A percentile compares a stretch with the other conserved stretches of the same genome.
Conservation (phyloP, 2,329 filamentous ascomycete genomes). For the Graphilbum fragrans region DNA sequence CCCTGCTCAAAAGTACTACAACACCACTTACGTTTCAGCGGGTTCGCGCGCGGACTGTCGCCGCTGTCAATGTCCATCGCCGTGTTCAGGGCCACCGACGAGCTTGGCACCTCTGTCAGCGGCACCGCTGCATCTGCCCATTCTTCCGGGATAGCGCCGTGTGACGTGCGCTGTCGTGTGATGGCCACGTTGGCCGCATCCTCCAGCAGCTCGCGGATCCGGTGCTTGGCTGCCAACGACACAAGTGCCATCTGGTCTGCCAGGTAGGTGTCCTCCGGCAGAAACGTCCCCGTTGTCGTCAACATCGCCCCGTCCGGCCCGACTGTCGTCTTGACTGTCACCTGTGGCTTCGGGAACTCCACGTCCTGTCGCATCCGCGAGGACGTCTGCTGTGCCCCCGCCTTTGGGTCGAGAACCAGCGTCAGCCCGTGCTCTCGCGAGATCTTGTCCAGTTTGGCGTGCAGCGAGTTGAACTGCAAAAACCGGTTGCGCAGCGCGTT, state of each 20-base stretch:
- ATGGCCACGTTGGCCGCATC: constrained; percentile 61
- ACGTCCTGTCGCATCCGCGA: constrained; percentile 36
- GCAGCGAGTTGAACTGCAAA: constrained; percentile 49
- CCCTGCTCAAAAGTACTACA: not conserved
- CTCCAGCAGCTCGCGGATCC: constrained; percentile 62
- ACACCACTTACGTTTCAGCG: constrained; percentile 46
- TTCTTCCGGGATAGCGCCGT: constrained; percentile 66
- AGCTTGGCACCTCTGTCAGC: constrained; percentile 21
- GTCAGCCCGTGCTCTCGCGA: constrained; percentile 44
- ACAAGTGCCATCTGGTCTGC: constrained; percentile 75
- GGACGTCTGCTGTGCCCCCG: constrained; percentile 12
- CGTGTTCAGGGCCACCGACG: constrained; percentile 15
- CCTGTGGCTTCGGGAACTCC: constrained; percentile 36
- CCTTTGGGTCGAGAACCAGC: constrained; percentile 43
- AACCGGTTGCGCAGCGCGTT: constrained; percentile 67
- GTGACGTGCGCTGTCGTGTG: constrained; percentile 63
- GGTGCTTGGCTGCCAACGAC: constrained; percentile 72
- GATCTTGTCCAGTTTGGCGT: constrained; percentile 44
- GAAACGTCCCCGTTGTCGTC: constrained; percentile 52
- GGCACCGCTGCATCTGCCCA: constrained; percentile 60
- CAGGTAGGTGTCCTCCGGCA: constrained; percentile 63
- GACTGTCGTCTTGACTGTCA: constrained; percentile 41
- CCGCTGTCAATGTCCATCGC: constrained; percentile 28
- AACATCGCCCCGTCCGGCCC: constrained; percentile 51
- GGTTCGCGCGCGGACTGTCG: constrained; percentile 39